Percentiles rank a stretch among this genome's conserved stretches.
Evolutionary conservation across 495 filamentous ascomycete species (phyloP).

Genomic region (Penicillium dipodomyicola): DNA sequence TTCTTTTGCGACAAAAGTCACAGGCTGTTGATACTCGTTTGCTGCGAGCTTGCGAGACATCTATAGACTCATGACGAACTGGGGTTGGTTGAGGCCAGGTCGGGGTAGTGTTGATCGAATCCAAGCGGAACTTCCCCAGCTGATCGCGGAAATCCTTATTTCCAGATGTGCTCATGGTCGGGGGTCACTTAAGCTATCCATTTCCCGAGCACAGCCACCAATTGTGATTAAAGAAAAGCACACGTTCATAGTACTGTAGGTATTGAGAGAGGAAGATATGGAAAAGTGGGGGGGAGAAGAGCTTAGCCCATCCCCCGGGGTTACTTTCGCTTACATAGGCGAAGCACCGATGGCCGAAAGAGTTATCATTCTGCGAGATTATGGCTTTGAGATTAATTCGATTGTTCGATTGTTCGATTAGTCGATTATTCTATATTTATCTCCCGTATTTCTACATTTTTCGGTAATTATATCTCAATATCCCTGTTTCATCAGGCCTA

Average conservation of each 20-base stretch:
- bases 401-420: neutral
- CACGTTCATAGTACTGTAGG: neutral
- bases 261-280: neutral
- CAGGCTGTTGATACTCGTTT: conserved; percentile 51
- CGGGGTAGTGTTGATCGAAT: conserved; percentile 26
- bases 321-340: conserved; percentile 8
- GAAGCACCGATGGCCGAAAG: neutral
- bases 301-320: neutral
- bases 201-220: conserved; percentile 18
- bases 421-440: too few relatives aligned
- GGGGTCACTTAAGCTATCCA: conserved; percentile 32
- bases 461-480: neutral
- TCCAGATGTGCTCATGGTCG: conserved; percentile 34
- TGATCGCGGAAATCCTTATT: conserved; percentile 47
- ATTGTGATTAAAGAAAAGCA: neutral
- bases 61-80: conserved; percentile 12
- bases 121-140: conserved; percentile 47
- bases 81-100: conserved; percentile 4
- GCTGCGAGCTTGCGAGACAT: conserved; percentile 24
- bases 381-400: neutral
- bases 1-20: conserved; percentile 53
- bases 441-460: too few relatives aligned
- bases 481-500: neutral
- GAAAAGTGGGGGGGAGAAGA: conserved; percentile 10
- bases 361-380: conserved; percentile 1